phyloP scores from a whole-genome alignment of 106 monocot species.

The Hemerocallis citrina region DNA sequence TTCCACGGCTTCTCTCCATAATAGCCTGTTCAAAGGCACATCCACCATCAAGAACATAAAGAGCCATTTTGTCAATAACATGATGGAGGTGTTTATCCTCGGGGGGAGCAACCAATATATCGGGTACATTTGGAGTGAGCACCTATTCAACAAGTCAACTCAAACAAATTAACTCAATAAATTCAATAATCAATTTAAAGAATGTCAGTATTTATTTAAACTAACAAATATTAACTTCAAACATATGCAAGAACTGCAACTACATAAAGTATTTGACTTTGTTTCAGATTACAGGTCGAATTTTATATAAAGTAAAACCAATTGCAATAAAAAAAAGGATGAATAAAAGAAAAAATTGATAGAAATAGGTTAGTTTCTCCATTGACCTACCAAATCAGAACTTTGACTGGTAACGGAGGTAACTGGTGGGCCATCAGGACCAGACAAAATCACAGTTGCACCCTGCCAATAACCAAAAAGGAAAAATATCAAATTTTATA shows the following conservation, averaged over 20 bases:
- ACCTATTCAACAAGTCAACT: constrained; percentile 41
- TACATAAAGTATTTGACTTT: no score
- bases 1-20: constrained; percentile 98
- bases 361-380: neutral
- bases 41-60: constrained; percentile 98
- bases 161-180: neutral
- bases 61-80: constrained; percentile 94
- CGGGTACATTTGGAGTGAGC: constrained; percentile 96
- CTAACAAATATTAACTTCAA: no score
- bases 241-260: no score
- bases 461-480: constrained; percentile 44
- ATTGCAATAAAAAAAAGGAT: neutral
- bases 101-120: constrained; percentile 82
- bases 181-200: neutral
- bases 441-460: constrained; percentile 81
- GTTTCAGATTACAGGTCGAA: no score
- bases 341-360: neutral
- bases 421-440: constrained; percentile 69
- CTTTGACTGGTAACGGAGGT: constrained; percentile 66
- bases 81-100: constrained; percentile 66
- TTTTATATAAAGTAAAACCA: neutral
- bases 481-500: neutral
- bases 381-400: constrained; percentile 78
- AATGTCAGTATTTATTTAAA: neutral
- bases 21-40: constrained; percentile 99